Base-by-base conservation (phyloP, 176 grass and related monocot genomes). In the Cocos nucifera region DNA sequence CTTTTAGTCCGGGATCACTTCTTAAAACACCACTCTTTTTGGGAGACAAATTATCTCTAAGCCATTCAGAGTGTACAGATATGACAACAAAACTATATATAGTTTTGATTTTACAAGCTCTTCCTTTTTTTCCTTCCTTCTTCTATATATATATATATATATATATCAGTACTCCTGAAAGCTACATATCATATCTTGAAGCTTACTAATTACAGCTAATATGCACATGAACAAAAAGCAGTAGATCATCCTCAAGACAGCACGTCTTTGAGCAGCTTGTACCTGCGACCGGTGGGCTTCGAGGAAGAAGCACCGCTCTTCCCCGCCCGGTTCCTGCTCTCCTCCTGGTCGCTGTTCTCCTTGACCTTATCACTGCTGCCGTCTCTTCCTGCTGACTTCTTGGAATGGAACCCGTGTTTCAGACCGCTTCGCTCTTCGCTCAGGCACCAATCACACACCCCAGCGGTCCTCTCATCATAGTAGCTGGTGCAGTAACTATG, bases 201-300 rank as follows among this genome's bases (percentile, higher is more conserved):
- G 10, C 2, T 52, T 49, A 4, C 39, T 74, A 56, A 57, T 62
- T 61, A 63, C 30, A 23, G 5, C 32, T 35, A 35, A 9, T 35
- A 35, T 63, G 23, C 6, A 19, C 15, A 19, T 28, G 23, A 23
- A 23, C 26, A 28, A 28, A 18, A 20, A 6, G 39, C 18, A 50
- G 5, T 17, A 19, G 35, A 49, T 23, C 9, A 63, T 8, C 19
- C 35, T 79, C 78, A 92, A 69, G 84, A 98, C 25, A 92, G 59
- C 65, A 98, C 93, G 74, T 98, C 93, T 82, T 98, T 98, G 57
- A 98, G 88, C 54, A 98, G 85, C 81, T 98, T 98, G 76, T 98
- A 98, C 81, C 93, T 87, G 73, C 94, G 94, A 56, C 79, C 82
- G 10, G 79, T 53, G 19, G 79, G 66, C 78, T 90, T 92, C 14